These are phyloP conservation scores for Arachnomyces sp. DNA, from an alignment of 2,329 filamentous ascomycete species.

Conservation along the genomic window DNA sequence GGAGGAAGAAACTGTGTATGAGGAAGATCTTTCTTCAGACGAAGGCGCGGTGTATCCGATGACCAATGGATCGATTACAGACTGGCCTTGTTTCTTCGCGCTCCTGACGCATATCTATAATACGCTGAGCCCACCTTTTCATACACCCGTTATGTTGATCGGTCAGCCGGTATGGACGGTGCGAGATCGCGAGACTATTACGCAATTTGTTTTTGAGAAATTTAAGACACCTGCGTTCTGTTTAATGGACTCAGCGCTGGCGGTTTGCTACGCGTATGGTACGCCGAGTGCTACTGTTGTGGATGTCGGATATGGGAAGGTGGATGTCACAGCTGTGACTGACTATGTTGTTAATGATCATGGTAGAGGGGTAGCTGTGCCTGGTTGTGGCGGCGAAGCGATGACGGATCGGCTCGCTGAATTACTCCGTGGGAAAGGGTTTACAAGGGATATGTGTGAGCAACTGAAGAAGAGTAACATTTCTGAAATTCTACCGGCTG, in stretches of 20 bases:
- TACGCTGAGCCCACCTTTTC: conserved; percentile 80
- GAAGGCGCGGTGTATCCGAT: conserved; percentile 90
- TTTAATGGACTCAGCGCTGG: conserved; percentile 80
- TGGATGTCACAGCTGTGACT: conserved; percentile 82
- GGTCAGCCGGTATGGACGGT: conserved; percentile 85
- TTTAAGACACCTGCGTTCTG: conserved; percentile 90
- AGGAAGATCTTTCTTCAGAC: conserved; percentile 80
- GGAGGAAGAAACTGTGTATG: conserved; percentile 55
- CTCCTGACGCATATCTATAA: conserved; percentile 89
- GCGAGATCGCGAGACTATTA: conserved; percentile 76
- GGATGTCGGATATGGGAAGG: conserved; percentile 86
- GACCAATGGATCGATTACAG: conserved; percentile 68
- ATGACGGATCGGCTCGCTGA: conserved; percentile 69
- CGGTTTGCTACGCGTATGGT: conserved; percentile 74
- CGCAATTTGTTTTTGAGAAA: conserved; percentile 94
- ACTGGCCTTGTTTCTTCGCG: conserved; percentile 91
- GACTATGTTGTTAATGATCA: conserved; percentile 71
- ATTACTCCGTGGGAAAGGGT: conserved; percentile 53
- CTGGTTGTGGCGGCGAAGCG: conserved; percentile 73
- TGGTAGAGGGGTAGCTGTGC: conserved; percentile 53
- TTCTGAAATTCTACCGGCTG: conserved; percentile 53
- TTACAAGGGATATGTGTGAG: conserved; percentile 57
- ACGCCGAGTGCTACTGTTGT: conserved; percentile 75
- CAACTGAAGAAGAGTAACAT: conserved; percentile 58
- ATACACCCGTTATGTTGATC: conserved; percentile 88